These are phyloP conservation scores for Allium sativum DNA, from an alignment of 106 monocot species.

Conservation along the genomic window DNA sequence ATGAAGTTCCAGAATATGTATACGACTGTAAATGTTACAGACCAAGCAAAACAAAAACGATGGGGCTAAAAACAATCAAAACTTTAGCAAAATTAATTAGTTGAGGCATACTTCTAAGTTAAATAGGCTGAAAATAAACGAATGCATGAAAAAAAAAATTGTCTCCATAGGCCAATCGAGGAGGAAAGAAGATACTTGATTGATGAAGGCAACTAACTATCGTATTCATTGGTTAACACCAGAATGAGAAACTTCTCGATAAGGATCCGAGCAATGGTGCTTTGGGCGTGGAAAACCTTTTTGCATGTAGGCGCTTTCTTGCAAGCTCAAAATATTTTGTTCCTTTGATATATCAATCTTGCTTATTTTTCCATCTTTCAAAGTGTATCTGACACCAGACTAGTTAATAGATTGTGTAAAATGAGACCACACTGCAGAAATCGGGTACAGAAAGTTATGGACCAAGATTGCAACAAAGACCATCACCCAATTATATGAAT, in stretches of 20 bases:
- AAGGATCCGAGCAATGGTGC: constrained; percentile 42
- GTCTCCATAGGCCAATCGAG: too few species aligned
- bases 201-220: too few species aligned
- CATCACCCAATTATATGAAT: constrained; percentile 86
- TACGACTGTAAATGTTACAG: too few species aligned
- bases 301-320: constrained; percentile 56
- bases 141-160: too few species aligned
- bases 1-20: too few species aligned
- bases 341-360: too few species aligned
- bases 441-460: constrained; percentile 85
- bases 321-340: constrained; percentile 45
- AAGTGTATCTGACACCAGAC: constrained; percentile 81
- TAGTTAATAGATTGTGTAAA: constrained; percentile 88
- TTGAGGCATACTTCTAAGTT: too few species aligned
- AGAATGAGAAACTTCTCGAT: constrained; percentile 34
- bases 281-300: constrained; percentile 26
- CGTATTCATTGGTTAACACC: constrained; percentile 78
- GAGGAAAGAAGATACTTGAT: too few species aligned
- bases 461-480: constrained; percentile 91
- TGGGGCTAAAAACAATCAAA: too few species aligned
- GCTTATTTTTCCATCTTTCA: constrained; percentile 77
- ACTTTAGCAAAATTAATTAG: too few species aligned
- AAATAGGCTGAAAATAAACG: too few species aligned
- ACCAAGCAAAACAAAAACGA: too few species aligned
- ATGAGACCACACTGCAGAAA: constrained; percentile 80